These are phyloP conservation scores for Eutypella sp. DNA, from an alignment of 2,329 filamentous ascomycete genomes.

Conservation along the genomic window DNA sequence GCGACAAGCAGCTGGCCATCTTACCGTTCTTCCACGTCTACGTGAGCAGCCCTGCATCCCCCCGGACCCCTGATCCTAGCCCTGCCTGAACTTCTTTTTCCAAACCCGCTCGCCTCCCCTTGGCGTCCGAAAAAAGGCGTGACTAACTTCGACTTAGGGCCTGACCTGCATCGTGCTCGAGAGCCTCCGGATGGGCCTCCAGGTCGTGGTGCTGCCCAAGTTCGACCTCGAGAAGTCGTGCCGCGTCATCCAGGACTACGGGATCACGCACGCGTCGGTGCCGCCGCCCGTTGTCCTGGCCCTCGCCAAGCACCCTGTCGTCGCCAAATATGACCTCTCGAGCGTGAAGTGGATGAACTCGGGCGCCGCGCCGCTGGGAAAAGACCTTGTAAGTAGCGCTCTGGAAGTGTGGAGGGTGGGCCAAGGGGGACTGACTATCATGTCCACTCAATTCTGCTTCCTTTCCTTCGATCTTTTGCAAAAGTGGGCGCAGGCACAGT, in stretches of 20 bases:
- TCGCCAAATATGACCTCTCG: constrained; percentile 76
- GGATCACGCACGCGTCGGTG: constrained; percentile 73
- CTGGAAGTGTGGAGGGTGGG: too few species aligned
- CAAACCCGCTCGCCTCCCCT: too few species aligned
- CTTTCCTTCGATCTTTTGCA: not conserved
- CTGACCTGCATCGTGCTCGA: constrained; percentile 70
- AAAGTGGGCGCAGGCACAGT: not conserved
- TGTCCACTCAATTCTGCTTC: too few species aligned
- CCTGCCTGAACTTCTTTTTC: too few species aligned
- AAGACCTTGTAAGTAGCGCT: constrained; percentile 53
- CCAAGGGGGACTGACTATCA: too few species aligned
- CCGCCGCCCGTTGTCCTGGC: constrained; percentile 80
- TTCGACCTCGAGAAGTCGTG: constrained; percentile 83
- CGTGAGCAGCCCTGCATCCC: constrained; percentile 40
- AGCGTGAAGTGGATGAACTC: constrained; percentile 79
- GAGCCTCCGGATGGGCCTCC: constrained; percentile 59
- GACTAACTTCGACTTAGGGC: constrained; percentile 33
- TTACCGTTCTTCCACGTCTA: constrained; percentile 92
- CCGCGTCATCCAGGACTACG: constrained; percentile 66
- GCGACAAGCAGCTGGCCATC: constrained; percentile 72
- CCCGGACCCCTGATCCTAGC: not conserved
- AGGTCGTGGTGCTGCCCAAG: constrained; percentile 66
- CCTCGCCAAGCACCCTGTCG: constrained; percentile 71
- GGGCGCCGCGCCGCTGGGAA: constrained; percentile 78
- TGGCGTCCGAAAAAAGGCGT: too few species aligned